Base-by-base conservation (phyloP, 2,329 filamentous ascomycete species). In the Paracorniculantispora psalliotae region DNA sequence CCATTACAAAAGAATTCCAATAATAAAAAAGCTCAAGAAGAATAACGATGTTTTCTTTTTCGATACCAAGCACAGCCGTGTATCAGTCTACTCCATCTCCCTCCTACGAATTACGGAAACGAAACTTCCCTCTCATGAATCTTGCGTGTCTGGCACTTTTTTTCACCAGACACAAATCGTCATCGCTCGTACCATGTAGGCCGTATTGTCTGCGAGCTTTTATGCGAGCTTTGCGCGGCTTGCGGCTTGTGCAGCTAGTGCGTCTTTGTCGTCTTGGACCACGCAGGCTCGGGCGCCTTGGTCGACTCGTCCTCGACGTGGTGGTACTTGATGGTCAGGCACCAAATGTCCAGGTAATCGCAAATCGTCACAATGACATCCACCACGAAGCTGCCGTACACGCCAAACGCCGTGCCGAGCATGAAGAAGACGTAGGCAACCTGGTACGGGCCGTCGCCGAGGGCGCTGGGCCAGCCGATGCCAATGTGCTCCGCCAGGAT, bases 331-430 rank as follows among this genome's bases (percentile, higher is more conserved):
- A 99, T 99, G 1, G 90, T 96, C 71, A 99, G 79, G 71, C 94
- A 99, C 91, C 92, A 97, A 65, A 99, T 99, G 71, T 99, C 94
- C 62, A 97, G 81, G 72, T 96, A 96, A 72, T 99, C 94, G 76
- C 94, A 99, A 67, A 99, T 97, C 30, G 91, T 96, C 61, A 94
- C 91, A 65, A 99, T 97, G 59, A 97, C 92, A 71, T 97, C 94
- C 33, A 96, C 90, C 59, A 97, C 91, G 72, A 99, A 99, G 73
- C 92, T 96, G 61, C 91, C 92, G 75, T 99, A 97, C n/a, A 97
- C 86, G 35, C 94, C 94, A 50, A 96, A 72, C 0, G 89, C 89
- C 61, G 91, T 77, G 25, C 94, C 94, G 25, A 97, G 77, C 77
- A 92, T 93, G 69, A 87, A 83, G 74, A 96, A 97, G 71, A 96